These are phyloP conservation scores for Lentinula sp. DNA, from an alignment of 768 basidiomycete species.

Conservation along the genomic window DNA sequence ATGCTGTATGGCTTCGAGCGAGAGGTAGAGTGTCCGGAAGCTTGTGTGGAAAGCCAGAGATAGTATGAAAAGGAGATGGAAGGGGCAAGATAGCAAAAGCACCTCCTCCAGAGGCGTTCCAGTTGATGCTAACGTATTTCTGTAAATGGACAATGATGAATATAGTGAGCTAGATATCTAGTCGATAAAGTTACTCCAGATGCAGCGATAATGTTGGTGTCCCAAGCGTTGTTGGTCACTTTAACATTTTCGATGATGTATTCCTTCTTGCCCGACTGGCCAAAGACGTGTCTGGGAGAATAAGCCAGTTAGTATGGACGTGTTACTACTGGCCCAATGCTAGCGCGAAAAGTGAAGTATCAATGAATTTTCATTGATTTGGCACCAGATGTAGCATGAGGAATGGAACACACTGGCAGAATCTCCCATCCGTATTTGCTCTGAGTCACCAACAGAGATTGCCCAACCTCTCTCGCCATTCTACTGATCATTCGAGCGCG, in stretches of 20 bases:
- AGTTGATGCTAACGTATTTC: slow-evolving; percentile 90
- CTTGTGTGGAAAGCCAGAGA: slow-evolving; percentile 59
- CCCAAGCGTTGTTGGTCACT: slow-evolving; percentile 88
- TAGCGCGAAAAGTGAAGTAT: slow-evolving; percentile 11
- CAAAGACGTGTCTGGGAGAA: slow-evolving; percentile 77
- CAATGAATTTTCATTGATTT: neutral
- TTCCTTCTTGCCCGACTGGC: slow-evolving; percentile 83
- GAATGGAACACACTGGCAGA: neutral
- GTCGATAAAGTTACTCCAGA: slow-evolving; percentile 54
- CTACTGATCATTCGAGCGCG: neutral
- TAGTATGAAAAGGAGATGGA: slow-evolving; percentile 59
- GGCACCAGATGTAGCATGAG: neutral
- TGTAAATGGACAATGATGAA: slow-evolving; percentile 18
- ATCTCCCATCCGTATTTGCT: neutral
- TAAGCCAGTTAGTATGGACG: neutral
- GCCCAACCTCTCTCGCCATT: neutral
- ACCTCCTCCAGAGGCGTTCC: slow-evolving; percentile 88
- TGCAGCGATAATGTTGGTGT: slow-evolving; percentile 87
- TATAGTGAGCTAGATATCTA: neutral
- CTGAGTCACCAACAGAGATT: neutral
- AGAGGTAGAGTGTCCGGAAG: slow-evolving; percentile 91
- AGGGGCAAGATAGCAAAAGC: slow-evolving; percentile 93
- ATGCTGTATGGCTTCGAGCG: slow-evolving; percentile 77
- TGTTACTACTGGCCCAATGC: neutral
- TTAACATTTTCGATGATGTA: slow-evolving; percentile 78